phyloP scores from a whole-genome alignment of 352 stramenopile genomes.

The Aphanomyces invadans region DNA sequence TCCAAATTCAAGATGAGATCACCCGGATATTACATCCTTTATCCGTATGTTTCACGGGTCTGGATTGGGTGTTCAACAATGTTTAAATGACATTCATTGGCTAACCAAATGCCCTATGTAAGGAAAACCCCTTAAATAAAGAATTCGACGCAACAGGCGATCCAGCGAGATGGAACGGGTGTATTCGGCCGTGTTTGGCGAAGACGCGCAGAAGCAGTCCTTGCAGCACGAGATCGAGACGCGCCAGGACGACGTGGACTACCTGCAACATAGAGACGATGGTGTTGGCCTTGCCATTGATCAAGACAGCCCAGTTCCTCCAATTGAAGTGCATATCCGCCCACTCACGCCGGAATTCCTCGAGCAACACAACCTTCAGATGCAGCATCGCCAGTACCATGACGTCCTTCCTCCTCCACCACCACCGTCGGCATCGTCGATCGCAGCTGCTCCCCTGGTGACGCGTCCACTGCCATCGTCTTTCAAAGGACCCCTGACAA shows the following conservation, averaged over 20 bases:
- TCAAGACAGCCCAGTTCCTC: neutral
- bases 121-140: neutral
- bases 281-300: neutral
- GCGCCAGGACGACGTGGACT: neutral
- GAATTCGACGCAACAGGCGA: neutral
- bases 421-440: constrained; percentile 12
- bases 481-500: constrained; percentile 22
- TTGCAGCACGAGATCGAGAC: neutral
- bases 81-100: no score
- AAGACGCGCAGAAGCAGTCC: constrained; percentile 9
- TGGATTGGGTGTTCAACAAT: no score
- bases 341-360: constrained; percentile 52
- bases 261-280: neutral
- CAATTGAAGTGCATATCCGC: neutral
- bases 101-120: no score
- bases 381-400: constrained; percentile 23
- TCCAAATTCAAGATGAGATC: no score
- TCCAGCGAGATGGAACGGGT: constrained; percentile 60
- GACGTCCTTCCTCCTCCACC: neutral
- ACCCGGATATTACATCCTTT: no score
- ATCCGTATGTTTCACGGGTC: no score
- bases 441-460: constrained; percentile 16
- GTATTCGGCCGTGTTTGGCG: constrained; percentile 75
- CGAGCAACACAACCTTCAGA: constrained; percentile 53
- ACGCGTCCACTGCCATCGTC: neutral